Conservation (phyloP, 2,329 filamentous ascomycete species). For the Fusarium nygamai region DNA sequence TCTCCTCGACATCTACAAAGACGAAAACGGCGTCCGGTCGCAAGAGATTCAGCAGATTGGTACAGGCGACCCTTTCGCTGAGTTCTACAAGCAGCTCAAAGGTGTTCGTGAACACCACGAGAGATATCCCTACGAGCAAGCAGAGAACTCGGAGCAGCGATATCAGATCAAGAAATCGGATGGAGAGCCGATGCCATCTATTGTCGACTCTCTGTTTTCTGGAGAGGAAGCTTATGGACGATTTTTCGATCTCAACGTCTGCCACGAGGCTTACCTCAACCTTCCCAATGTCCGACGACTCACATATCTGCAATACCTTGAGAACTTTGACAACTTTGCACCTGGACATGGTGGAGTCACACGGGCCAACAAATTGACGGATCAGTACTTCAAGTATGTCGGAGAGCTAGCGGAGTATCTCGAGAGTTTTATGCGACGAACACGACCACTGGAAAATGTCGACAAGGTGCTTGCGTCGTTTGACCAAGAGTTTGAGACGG, state of each 20-base stretch:
- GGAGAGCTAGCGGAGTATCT: slow-evolving; percentile 83
- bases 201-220: slow-evolving; percentile 92
- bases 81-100: slow-evolving; percentile 87
- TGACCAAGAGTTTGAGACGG: slow-evolving; percentile 83
- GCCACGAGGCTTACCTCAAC: slow-evolving; percentile 91
- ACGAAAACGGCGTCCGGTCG: slow-evolving; percentile 75
- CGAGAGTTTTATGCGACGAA: slow-evolving; percentile 86
- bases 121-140: slow-evolving; percentile 91
- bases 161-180: slow-evolving; percentile 79
- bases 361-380: slow-evolving; percentile 85
- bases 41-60: slow-evolving; percentile 87
- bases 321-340: slow-evolving; percentile 87
- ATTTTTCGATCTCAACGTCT: slow-evolving; percentile 86
- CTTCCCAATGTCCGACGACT: slow-evolving; percentile 85
- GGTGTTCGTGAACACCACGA: slow-evolving; percentile 88
- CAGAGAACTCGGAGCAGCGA: slow-evolving; percentile 92
- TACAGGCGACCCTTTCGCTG: slow-evolving; percentile 85
- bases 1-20: slow-evolving; percentile 84
- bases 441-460: slow-evolving; percentile 85
- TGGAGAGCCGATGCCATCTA: slow-evolving; percentile 69
- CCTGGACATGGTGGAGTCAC: slow-evolving; percentile 79
- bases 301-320: slow-evolving; percentile 92
- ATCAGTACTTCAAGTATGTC: slow-evolving; percentile 92
- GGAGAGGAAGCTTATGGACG: slow-evolving; percentile 94
- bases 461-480: slow-evolving; percentile 80